phyloP scores from a whole-genome alignment of 352 stramenopile species.

The Globisporangium cederbergense region DNA sequence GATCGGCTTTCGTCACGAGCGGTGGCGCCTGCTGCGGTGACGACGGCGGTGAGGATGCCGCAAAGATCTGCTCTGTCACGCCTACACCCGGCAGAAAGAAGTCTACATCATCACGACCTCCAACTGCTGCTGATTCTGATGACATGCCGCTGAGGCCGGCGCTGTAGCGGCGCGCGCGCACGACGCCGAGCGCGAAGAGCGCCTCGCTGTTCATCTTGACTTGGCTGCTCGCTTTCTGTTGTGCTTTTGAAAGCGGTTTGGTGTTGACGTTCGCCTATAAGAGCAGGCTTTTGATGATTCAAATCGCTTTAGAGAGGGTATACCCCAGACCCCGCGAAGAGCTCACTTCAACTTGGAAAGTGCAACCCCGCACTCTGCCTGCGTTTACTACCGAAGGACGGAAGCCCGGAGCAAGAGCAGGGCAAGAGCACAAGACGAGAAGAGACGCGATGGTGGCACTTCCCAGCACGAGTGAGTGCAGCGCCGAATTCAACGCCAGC shows the following conservation, averaged over 20 bases:
- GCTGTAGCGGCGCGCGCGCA: slow-evolving; percentile 20
- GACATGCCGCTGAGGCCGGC: slow-evolving; percentile 9
- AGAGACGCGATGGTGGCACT: neutral
- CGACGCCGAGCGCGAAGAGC: slow-evolving; percentile 18
- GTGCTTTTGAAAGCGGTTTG: neutral
- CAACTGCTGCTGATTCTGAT: neutral
- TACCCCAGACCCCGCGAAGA: neutral
- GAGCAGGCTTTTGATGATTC: neutral
- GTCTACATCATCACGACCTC: slow-evolving; percentile 24
- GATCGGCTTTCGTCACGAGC: slow-evolving; percentile 16
- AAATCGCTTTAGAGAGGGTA: neutral
- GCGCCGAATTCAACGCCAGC: slow-evolving; percentile 7
- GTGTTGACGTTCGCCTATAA: neutral
- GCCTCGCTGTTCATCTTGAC: neutral
- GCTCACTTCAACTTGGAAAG: slow-evolving; percentile 16
- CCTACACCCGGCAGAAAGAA: slow-evolving; percentile 15
- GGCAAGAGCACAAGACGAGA: neutral
- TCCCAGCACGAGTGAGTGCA: slow-evolving; percentile 1
- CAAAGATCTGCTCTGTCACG: neutral
- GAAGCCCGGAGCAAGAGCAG: no score
- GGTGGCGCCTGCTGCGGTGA: slow-evolving; percentile 1
- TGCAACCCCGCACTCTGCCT: neutral
- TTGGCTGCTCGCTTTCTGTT: slow-evolving; percentile 3
- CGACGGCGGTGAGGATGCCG: neutral
- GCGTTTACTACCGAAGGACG: no score